A percentile compares a stretch with the other conserved stretches of the same genome.
Evolutionary conservation across 164 flowering plant species (phyloP).

Genomic region (Dillenia turbinata): DNA sequence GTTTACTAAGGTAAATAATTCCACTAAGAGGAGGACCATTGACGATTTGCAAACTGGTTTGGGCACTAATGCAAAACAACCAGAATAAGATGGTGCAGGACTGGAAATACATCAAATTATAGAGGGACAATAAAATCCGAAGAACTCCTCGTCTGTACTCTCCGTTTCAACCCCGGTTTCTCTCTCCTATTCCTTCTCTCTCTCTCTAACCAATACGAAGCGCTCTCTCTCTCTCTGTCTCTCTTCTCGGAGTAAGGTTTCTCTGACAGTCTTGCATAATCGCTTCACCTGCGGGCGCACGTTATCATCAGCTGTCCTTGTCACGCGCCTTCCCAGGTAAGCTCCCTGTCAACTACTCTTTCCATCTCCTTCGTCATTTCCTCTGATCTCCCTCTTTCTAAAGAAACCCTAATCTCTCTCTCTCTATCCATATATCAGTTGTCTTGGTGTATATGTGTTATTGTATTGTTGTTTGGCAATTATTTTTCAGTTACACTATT

Average conservation of each 20-base stretch:
- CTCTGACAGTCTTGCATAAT: neutral
- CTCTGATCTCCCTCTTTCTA: neutral
- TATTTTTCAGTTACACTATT: neutral
- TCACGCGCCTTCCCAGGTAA: constrained; percentile 33
- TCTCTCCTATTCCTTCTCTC: neutral
- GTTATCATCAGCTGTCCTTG: constrained; percentile 9
- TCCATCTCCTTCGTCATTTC: neutral
- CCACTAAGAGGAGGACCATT: too few relatives aligned
- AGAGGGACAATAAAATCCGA: too few relatives aligned
- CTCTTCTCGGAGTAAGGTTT: too few relatives aligned
- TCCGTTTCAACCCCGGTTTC: neutral
- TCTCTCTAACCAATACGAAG: neutral
- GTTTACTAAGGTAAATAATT: too few relatives aligned
- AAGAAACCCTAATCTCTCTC: neutral
- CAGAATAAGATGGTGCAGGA: too few relatives aligned
- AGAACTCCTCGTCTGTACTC: neutral
- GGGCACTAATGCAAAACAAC: too few relatives aligned
- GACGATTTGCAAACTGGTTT: too few relatives aligned
- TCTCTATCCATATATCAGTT: too few relatives aligned
- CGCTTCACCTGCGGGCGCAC: constrained; percentile 17
- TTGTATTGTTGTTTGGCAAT: neutral
- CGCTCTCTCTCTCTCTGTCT: neutral
- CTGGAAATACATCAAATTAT: too few relatives aligned
- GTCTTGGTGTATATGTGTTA: too few relatives aligned
- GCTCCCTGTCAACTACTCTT: constrained; percentile 5